Base-by-base conservation (phyloP, 2,329 filamentous ascomycete species). In the Beauveria brongniartii region DNA sequence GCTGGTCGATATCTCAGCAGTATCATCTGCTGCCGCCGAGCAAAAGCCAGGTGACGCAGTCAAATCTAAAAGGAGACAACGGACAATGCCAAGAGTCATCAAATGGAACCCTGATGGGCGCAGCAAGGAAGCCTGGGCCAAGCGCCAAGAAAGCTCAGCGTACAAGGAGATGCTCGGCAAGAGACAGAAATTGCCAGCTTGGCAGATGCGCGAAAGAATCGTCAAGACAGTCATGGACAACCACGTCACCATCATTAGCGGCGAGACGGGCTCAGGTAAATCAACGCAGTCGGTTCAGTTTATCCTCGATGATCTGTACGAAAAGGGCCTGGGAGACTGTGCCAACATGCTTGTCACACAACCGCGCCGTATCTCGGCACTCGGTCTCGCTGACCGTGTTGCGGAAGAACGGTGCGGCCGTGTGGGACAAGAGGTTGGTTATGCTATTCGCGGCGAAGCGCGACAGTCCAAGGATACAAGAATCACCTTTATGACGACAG, bases 251-350 rank as follows among this genome's bases (percentile, higher is more conserved):
- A 97, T 99, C 68, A 94, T 99, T 67, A 95, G 92, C 48, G 94
- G 94, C 66, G 94, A 97, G 75, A 99, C 94, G 4, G 94, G 94
- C 58, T 96, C 91, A 20, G 94, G 94, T 70, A 99, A 99, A 74
- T 96, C 91, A 54, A 97, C 94, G 0, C 94, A 99, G 72, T 94
- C 91, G 2, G 91, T 97, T 40, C 94, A 99, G 72, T 99, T 97
- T 73, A 82, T 99, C 48, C 80, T 99, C 1, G 94, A 99, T 68
- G 91, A 97, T 67, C 78, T 97, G 64, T 96, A 97, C 67, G 80
- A 83, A 63, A 81, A 83, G 51, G 84, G 87, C 8, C 79, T 95
- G 9, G 94, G 93, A 2, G 83, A 83, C 14, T 84, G 84, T 14
- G 90, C 88, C 37, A 97, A 95, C 69, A 96, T 99, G 64, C 86